A percentile compares a stretch with the other conserved stretches of the same genome.
Conservation (phyloP, 2,329 filamentous ascomycete species). For the Elsinoe ampelina region DNA sequence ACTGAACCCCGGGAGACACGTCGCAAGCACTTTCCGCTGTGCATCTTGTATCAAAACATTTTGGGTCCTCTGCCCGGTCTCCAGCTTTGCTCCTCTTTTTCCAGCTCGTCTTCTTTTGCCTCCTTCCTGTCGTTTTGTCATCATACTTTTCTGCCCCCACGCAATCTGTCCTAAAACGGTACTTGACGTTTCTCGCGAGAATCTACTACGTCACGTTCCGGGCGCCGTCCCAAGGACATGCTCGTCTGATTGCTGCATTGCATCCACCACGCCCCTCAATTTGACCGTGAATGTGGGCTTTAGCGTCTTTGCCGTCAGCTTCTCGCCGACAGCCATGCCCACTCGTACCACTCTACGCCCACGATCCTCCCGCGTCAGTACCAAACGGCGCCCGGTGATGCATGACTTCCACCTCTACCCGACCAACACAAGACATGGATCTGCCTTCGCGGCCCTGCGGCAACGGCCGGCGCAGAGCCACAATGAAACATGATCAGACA, state of each 20-base stretch:
- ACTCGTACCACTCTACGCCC: constrained; percentile 6
- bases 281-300: background rate
- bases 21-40: background rate
- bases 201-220: constrained; percentile 9
- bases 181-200: constrained; percentile 7
- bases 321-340: background rate
- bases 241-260: constrained; percentile 9
- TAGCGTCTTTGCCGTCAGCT: constrained; percentile 7
- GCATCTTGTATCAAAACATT: background rate
- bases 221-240: constrained; percentile 7
- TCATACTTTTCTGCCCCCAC: constrained; percentile 9
- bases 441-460: background rate
- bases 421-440: constrained; percentile 4
- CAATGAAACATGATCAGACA: background rate
- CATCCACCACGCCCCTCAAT: constrained; percentile 4
- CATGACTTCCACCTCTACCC: background rate
- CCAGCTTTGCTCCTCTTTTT: background rate
- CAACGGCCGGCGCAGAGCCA: constrained; percentile 5
- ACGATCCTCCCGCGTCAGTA: background rate
- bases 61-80: background rate
- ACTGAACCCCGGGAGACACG: constrained; percentile 4
- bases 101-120: background rate
- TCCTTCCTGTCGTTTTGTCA: background rate
- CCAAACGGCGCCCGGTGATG: background rate
- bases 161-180: constrained; percentile 6